These are phyloP conservation scores for Yarrowia sp. DNA, from an alignment of 805 yeast genomes.

Conservation along the genomic window DNA sequence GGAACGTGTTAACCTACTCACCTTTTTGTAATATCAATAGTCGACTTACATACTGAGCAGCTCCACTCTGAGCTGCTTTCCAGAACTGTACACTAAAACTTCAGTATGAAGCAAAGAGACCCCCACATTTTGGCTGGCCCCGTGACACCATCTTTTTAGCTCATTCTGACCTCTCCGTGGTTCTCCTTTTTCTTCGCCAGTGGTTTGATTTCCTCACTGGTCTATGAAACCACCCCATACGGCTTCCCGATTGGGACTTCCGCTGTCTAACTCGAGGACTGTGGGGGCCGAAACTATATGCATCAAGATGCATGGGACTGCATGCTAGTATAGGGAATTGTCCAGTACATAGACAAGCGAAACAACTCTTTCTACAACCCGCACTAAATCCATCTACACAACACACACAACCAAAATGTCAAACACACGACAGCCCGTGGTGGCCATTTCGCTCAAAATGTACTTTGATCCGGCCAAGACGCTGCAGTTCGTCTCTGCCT, in stretches of 20 bases:
- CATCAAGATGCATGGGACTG: not conserved
- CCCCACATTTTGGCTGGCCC: not conserved
- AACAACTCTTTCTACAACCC: not conserved
- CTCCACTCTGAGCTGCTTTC: too few relatives aligned
- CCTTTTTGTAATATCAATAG: too few relatives aligned
- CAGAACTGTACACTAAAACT: too few relatives aligned
- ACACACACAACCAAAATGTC: not conserved
- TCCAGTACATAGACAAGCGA: not conserved
- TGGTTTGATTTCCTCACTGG: not conserved
- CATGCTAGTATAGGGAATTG: not conserved
- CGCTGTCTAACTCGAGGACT: not conserved
- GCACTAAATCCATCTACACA: not conserved
- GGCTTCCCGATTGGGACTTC: conserved; percentile 8
- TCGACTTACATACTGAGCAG: too few relatives aligned
- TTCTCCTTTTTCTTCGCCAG: not conserved
- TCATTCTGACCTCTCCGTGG: not conserved
- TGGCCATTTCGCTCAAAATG: conserved; percentile 23
- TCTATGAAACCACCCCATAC: conserved; percentile 4
- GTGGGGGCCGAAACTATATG: not conserved
- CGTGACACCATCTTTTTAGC: not conserved
- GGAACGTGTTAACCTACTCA: too few relatives aligned
- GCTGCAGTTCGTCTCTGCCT: not conserved
- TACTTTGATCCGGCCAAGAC: conserved; percentile 19
- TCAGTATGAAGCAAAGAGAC: not conserved
- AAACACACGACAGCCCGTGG: conserved; percentile 1